phyloP scores from a whole-genome alignment of 2,329 filamentous ascomycete species.

The Trichoderma atrobrunneum region DNA sequence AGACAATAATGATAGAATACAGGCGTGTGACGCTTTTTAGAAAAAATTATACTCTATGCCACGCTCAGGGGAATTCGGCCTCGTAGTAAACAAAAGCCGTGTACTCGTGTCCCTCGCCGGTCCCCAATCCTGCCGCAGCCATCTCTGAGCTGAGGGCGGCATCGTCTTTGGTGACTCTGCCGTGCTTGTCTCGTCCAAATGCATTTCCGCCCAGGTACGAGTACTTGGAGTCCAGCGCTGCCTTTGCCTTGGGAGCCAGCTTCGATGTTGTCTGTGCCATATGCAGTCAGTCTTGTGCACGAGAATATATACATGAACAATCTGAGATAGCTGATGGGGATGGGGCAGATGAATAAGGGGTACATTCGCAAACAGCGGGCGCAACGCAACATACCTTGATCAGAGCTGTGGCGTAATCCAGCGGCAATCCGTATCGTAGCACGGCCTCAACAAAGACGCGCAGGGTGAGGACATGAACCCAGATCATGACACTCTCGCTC shows the following conservation, averaged over 20 bases:
- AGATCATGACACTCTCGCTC: conserved; percentile 94
- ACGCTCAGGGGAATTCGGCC: conserved; percentile 65
- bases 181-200: conserved; percentile 90
- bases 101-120: conserved; percentile 77
- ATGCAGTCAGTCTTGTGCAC: conserved; percentile 20
- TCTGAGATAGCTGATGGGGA: neutral
- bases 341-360: neutral
- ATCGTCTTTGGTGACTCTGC: conserved; percentile 87
- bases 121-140: conserved; percentile 67
- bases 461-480: conserved; percentile 87
- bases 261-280: conserved; percentile 72
- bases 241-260: conserved; percentile 72
- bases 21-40: conserved; percentile 17
- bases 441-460: conserved; percentile 97
- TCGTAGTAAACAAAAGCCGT: conserved; percentile 97
- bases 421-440: conserved; percentile 86
- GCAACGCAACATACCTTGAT: conserved; percentile 66
- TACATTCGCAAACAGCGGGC: neutral
- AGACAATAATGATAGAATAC: conserved; percentile 28
- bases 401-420: conserved; percentile 83
- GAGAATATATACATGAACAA: neutral
- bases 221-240: conserved; percentile 78
- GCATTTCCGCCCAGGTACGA: conserved; percentile 94
- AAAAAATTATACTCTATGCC: conserved; percentile 3
- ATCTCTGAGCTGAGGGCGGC: conserved; percentile 75